Evolutionary conservation across 2,329 filamentous ascomycete species (phyloP).

Genomic region (Septoria linicola): DNA sequence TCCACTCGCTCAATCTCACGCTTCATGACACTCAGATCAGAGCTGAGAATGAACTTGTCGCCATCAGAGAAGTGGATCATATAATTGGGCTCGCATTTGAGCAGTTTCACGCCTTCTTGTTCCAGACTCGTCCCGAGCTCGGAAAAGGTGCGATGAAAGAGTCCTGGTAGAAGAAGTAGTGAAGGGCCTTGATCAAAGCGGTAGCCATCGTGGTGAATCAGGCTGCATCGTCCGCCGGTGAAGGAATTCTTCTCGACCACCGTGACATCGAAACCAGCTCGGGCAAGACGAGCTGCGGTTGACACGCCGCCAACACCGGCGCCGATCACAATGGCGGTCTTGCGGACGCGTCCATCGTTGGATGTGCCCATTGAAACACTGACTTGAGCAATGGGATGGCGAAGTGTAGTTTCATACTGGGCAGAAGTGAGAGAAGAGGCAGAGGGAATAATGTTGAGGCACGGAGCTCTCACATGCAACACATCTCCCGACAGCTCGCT

Average conservation of each 20-base stretch:
- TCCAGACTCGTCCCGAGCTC: slow-evolving; percentile 67
- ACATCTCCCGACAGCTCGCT: too few relatives aligned
- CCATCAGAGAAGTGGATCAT: slow-evolving; percentile 71
- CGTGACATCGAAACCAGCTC: slow-evolving; percentile 68
- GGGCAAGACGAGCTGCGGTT: slow-evolving; percentile 67
- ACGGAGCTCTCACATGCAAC: too few relatives aligned
- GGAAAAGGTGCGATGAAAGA: slow-evolving; percentile 67
- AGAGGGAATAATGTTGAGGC: too few relatives aligned
- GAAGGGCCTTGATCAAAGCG: slow-evolving; percentile 77
- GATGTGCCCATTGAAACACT: too few relatives aligned
- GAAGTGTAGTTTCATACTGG: too few relatives aligned
- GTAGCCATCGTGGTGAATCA: slow-evolving; percentile 49
- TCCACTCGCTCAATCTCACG: slow-evolving; percentile 70
- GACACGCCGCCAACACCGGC: slow-evolving; percentile 70
- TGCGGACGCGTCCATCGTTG: neutral
- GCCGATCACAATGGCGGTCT: slow-evolving; percentile 57
- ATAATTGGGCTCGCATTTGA: slow-evolving; percentile 76
- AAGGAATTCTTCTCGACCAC: slow-evolving; percentile 76
- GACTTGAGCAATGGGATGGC: too few relatives aligned
- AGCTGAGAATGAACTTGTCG: slow-evolving; percentile 61
- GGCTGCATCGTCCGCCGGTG: slow-evolving; percentile 68
- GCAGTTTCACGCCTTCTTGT: slow-evolving; percentile 63
- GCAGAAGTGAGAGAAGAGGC: too few relatives aligned
- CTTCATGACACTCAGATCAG: slow-evolving; percentile 71
- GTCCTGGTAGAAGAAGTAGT: slow-evolving; percentile 66